Base-by-base conservation (phyloP, 176 grass and related monocot genomes). In the Triticum turgidum region DNA sequence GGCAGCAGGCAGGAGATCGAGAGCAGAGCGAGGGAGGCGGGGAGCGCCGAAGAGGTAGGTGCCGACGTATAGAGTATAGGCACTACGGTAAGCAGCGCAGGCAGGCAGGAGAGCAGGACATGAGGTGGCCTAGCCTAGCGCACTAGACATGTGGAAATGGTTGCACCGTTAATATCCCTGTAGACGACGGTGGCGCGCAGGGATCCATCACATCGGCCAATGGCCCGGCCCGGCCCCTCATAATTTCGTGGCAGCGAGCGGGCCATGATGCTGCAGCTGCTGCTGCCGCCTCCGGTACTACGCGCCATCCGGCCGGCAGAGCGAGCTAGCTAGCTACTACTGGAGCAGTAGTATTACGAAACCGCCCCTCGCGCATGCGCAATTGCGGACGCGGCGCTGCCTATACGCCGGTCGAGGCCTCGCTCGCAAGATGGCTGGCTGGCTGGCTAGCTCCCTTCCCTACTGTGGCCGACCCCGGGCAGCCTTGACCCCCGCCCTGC, bases 151-250 rank as follows among this genome's bases (percentile, higher is more conserved):
- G 37, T 65, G 25, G 47, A 84, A 65, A 91, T 76, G 76, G 81
- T 69, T 80, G 85, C 85, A 91, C 85, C 89, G 89, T 91, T 91
- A 69, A 15, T 79, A 51, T 80, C 85, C 61, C 81, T 84, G 89
- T 87, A 87, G 89, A 52, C 24, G 67, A 76, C 42, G 67, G n/a
- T 24, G 39, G 61, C n/a, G 62, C 32, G 64, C 72, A 82, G 77
- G 32, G 83, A 86, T 33, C 79, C 79, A 65, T 90, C 88, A 78
- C 85, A 84, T 91, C 85, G 12, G 44, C 77, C 59, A 34, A 32
- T 76, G 72, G 42, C 83, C 66, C 77, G 15, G 6, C 6, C 32
- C 22, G 39, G 17, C 37, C 21, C 13, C 21, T 58, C 79, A 82
- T 82, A 85, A 89, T 86, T 82, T 79, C 65, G 72, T 3, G 17